Conservation (phyloP, 768 basidiomycete genomes). For the Tulasnella sp. region DNA sequence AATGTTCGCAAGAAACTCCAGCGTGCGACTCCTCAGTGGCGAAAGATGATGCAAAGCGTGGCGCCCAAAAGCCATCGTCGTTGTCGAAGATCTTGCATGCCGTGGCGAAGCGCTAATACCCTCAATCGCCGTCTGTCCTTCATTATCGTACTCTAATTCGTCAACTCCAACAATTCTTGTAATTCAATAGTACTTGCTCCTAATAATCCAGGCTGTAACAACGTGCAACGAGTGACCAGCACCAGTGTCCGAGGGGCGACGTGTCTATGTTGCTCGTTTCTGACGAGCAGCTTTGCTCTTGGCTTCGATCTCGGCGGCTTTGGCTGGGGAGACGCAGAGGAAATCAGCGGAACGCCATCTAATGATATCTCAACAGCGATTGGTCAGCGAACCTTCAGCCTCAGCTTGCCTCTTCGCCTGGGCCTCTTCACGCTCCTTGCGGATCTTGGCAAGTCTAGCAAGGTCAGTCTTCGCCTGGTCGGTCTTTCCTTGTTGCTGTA, state of each 20-base stretch:
- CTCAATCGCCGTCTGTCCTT: too few relatives aligned
- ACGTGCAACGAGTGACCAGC: neutral
- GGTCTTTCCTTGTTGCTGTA: slow-evolving; percentile 80
- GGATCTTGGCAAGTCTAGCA: slow-evolving; percentile 78
- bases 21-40: too few relatives aligned
- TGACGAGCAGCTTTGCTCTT: slow-evolving; percentile 48
- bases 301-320: slow-evolving; percentile 58
- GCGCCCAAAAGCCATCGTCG: too few relatives aligned
- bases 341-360: neutral
- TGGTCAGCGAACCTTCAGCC: slow-evolving; percentile 57
- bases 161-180: neutral
- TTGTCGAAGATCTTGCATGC: too few relatives aligned
- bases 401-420: slow-evolving; percentile 86
- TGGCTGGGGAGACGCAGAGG: slow-evolving; percentile 45
- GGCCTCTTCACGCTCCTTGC: slow-evolving; percentile 81
- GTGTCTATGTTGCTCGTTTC: neutral
- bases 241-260: neutral
- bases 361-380: neutral
- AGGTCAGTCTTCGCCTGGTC: slow-evolving; percentile 87
- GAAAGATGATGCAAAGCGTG: too few relatives aligned
- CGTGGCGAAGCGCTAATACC: too few relatives aligned
- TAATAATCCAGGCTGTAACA: neutral
- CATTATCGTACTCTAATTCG: too few relatives aligned
- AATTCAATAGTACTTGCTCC: neutral
- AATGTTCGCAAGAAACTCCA: too few relatives aligned